These are phyloP conservation scores for Coemansia aciculifera DNA, from an alignment of 192 early-diverging fungal species.

Conservation along the genomic window DNA sequence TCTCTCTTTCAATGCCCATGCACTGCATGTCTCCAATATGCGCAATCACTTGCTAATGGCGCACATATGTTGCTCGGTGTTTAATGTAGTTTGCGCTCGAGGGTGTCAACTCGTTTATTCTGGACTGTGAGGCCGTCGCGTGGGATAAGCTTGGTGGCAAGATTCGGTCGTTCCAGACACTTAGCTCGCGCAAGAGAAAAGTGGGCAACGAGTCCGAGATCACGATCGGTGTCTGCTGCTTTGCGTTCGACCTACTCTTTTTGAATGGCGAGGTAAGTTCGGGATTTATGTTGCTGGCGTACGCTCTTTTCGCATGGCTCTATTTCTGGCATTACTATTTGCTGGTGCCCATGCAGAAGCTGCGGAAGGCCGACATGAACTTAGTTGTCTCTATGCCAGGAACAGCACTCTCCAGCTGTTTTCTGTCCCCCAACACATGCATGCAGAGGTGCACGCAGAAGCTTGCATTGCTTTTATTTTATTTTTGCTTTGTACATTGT, in stretches of 20 bases:
- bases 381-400: background rate
- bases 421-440: slow-evolving; percentile 12
- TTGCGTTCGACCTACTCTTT: slow-evolving; percentile 95
- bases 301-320: background rate
- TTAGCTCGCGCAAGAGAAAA: slow-evolving; percentile 94
- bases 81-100: slow-evolving; percentile 49
- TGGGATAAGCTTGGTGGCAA: slow-evolving; percentile 87
- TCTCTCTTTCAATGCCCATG: background rate
- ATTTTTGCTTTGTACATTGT: background rate
- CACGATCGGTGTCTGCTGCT: slow-evolving; percentile 92
- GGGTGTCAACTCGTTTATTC: slow-evolving; percentile 81
- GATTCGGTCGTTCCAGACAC: slow-evolving; percentile 95
- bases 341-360: background rate
- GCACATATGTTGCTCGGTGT: background rate
- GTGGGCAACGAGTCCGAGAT: slow-evolving; percentile 92
- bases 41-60: background rate
- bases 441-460: background rate
- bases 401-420: background rate
- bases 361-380: background rate
- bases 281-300: slow-evolving; percentile 1
- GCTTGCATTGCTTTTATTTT: slow-evolving; percentile 5
- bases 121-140: slow-evolving; percentile 99
- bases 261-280: slow-evolving; percentile 77
- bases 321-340: background rate
- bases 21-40: background rate